Evolutionary conservation across 306 rosid genomes (phyloP), one percentile per base, ranked within the genome.

Genomic region (Fragaria iinumae): DNA sequence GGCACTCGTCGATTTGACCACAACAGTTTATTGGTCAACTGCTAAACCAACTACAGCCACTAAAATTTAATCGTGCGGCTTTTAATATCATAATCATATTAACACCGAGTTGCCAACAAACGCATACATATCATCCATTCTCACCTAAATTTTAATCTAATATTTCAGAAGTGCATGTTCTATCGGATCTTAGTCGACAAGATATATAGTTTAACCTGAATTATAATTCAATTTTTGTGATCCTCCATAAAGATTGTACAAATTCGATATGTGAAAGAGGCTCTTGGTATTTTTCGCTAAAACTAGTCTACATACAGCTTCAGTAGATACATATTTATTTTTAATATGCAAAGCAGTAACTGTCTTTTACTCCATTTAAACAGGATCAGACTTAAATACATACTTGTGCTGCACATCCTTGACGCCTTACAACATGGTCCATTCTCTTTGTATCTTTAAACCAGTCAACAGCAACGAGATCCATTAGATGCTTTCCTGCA

Each of bases 381-480:
- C 29, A 43, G 45, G 34, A 43, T 60, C 32, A 5, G 47, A 66
- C 56, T 64, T 25, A 59, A 67, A 39, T 50, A 79, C 92, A 84
- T 86, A 95, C 99, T 79, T 92, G 99, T 41, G 97, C 97, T 59
- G 97, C 97, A 86, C 97, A 90, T 71, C 99, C 99, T 69, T 87
- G 97, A 78, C 97, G 97, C 85, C 82, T 81, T 76, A 89, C 97
- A 84, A 95, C 97, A 76, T 95, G 99, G 80, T 95, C 99, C 89
- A 95, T 95, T 85, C 97, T 88, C 86, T 95, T 95, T 29, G 96
- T 85, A 85, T 92, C 99, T 89, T 91, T 95, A 79, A 95, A 91
- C 99, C 99, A 95, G 86, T 95, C 99, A 73, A 95, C 99, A 48
- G 99, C 93, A 75, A 92, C 96, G 2, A 95, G 99, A 89, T 95